A percentile compares a stretch with the other conserved stretches of the same genome.
Evolutionary conservation across 306 rosid species (phyloP).

Genomic region (Astragalus glycyphyllos): DNA sequence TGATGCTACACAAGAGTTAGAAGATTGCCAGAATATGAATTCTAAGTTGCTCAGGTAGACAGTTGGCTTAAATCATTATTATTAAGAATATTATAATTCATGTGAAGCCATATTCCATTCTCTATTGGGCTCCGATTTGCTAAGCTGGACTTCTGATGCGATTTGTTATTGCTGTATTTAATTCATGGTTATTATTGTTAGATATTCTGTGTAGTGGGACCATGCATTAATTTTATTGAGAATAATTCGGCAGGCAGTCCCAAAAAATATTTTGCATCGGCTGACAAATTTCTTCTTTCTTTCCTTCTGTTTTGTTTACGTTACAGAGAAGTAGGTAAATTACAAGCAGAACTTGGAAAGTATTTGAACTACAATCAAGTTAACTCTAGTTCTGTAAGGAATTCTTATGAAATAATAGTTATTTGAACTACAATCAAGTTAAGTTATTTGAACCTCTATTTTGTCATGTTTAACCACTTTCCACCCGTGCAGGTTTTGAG

Average conservation of each 20-base stretch:
- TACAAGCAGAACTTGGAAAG: constrained; percentile 58
- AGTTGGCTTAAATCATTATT: constrained; percentile 29
- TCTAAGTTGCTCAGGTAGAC: constrained; percentile 68
- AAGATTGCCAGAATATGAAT: constrained; percentile 70
- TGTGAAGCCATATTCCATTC: constrained; percentile 24
- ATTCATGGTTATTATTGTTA: constrained; percentile 20
- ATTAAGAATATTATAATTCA: constrained; percentile 19
- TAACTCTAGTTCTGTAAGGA: constrained; percentile 61
- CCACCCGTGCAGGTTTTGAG: constrained; percentile 48
- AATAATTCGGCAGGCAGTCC: too few species aligned
- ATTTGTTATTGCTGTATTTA: constrained; percentile 22
- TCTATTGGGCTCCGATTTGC: neutral
- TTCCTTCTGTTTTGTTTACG: constrained; percentile 35
- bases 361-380: constrained; percentile 58
- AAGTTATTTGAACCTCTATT: constrained; percentile 22
- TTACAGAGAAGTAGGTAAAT: constrained; percentile 69
- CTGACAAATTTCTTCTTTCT: constrained; percentile 34
- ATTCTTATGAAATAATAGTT: constrained; percentile 29
- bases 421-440: neutral
- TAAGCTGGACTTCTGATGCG: constrained; percentile 23
- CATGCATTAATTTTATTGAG: constrained; percentile 15
- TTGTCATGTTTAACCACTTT: constrained; percentile 35
- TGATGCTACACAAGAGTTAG: constrained; percentile 56
- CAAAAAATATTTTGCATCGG: constrained; percentile 19
- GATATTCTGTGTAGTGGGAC: neutral